These are phyloP conservation scores for Psilocybe tampanensis DNA, from an alignment of 768 basidiomycete genomes.

Conservation along the genomic window DNA sequence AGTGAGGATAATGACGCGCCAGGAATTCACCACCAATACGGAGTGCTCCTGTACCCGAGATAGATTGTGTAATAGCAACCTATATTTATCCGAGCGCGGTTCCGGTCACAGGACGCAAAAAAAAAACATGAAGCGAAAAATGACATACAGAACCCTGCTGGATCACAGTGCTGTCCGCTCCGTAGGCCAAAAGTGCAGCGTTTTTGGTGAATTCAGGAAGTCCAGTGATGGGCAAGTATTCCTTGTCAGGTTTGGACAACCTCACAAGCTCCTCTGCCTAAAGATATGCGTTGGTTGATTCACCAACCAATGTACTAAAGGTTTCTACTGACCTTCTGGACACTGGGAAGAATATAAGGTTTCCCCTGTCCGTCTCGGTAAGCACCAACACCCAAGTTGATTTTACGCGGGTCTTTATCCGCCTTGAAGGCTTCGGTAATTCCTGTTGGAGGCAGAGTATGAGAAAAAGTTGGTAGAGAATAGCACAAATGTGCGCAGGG, in stretches of 20 bases:
- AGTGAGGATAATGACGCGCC: slow-evolving; percentile 82
- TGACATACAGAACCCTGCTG: slow-evolving; percentile 69
- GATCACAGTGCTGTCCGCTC: slow-evolving; percentile 74
- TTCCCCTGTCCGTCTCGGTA: slow-evolving; percentile 95
- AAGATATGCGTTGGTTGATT: neutral
- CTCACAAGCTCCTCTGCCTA: slow-evolving; percentile 80
- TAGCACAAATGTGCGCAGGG: slow-evolving; percentile 2
- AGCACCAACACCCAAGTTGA: slow-evolving; percentile 97
- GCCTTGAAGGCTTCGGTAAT: slow-evolving; percentile 97
- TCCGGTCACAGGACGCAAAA: neutral
- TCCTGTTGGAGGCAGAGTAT: slow-evolving; percentile 42
- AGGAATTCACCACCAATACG: slow-evolving; percentile 94
- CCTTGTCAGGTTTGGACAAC: slow-evolving; percentile 78
- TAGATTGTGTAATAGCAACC: slow-evolving; percentile 89
- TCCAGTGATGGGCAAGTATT: slow-evolving; percentile 96
- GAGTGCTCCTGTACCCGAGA: slow-evolving; percentile 97
- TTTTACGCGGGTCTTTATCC: slow-evolving; percentile 88
- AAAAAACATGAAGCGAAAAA: slow-evolving; percentile 4
- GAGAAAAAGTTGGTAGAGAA: slow-evolving; percentile 5
- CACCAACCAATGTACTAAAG: slow-evolving; percentile 4
- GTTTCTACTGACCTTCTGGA: slow-evolving; percentile 67
- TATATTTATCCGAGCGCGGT: slow-evolving; percentile 27
- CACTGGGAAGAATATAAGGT: slow-evolving; percentile 89
- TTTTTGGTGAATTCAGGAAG: slow-evolving; percentile 82
- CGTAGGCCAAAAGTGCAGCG: slow-evolving; percentile 91